Evolutionary conservation across 495 filamentous ascomycete genomes (phyloP).

Genomic region (Hyaloscypha bicolor): DNA sequence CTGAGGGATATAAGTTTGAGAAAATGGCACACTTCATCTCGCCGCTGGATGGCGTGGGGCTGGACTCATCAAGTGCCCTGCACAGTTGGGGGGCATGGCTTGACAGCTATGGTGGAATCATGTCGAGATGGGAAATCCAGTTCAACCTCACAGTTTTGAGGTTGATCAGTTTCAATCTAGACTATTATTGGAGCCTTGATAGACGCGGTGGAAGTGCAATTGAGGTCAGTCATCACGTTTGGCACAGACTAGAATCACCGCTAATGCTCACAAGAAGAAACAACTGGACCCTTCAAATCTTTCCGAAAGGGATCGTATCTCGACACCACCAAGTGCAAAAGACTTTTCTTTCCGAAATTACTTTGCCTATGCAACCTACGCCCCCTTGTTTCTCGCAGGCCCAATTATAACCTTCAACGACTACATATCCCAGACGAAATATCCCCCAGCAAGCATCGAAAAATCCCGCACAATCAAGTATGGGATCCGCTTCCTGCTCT

Average conservation of each 20-base stretch:
- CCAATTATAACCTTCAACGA: constrained; percentile 98
- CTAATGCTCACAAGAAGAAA: constrained; percentile 93
- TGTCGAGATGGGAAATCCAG: constrained; percentile 87
- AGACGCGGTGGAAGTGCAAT: constrained; percentile 65
- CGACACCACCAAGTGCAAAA: constrained; percentile 65
- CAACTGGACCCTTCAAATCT: constrained; percentile 84
- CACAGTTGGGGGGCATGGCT: constrained; percentile 64
- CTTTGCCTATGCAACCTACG: constrained; percentile 84
- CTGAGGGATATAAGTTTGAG: constrained; percentile 71
- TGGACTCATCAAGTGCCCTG: constrained; percentile 40
- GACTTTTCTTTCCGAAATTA: constrained; percentile 85
- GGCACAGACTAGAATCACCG: constrained; percentile 17
- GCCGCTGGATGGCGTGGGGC: constrained; percentile 34
- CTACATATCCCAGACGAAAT: constrained; percentile 82
- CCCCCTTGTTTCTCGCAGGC: constrained; percentile 88
- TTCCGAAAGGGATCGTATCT: constrained; percentile 84
- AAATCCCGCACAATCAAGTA: constrained; percentile 70
- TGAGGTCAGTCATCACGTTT: constrained; percentile 63
- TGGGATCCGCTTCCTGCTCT: constrained; percentile 78
- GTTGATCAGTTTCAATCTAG: constrained; percentile 94
- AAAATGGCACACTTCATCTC: constrained; percentile 58
- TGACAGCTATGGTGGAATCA: constrained; percentile 78
- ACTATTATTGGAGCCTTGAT: constrained; percentile 91
- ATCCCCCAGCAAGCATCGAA: constrained; percentile 69
- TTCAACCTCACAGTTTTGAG: constrained; percentile 97